Evolutionary conservation across 441 rosid genomes (phyloP), one percentile per base, ranked within the genome.

Genomic region (Metrosideros polymorpha): DNA sequence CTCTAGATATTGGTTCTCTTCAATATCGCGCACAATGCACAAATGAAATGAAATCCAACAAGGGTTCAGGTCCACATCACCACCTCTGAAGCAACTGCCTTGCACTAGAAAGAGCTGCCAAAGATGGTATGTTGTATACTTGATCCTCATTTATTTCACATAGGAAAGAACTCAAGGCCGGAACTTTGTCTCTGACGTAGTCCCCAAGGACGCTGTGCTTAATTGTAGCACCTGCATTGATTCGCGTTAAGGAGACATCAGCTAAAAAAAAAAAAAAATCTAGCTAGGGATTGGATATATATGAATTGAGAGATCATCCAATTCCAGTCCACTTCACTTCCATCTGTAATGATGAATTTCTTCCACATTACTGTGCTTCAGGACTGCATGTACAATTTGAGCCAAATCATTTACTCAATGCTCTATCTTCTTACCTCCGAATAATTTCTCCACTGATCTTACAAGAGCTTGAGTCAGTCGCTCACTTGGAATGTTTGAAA

Each of bases 51-150:
- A 66, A 82, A 84, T 84, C 51, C 43, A 30, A 42, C 43, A 56
- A 87, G 63, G 86, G 32, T 3, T 85, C 25, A 29, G 66, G 19
- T 71, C 61, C 71, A 13, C 29, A 59, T 85, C 77, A 82, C 47
- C 88, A 95, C 98, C 97, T 96, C 87, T 90, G 95, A 84, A 95
- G 94, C 88, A 88, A 88, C 75, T 92, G 91, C 99, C 93, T 92
- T 49, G 96, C 93, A 89, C 90, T 90, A 35, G 98, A 95, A 85
- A 97, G 93, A 77, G 97, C 97, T 85, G 96, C 94, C 89, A 97
- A 92, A 77, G 97, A 92, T 8, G 94, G 94, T 85, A 96, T 91
- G 49, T 86, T 92, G 54, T 92, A 89, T 35, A 85, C 91, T 86
- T 89, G 90, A 17, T 87, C 93, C 55, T 53, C 89, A 39, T 85